These are phyloP conservation scores for Emergomyces pasteurianus DNA, from an alignment of 2,329 filamentous ascomycete species.

Conservation along the genomic window DNA sequence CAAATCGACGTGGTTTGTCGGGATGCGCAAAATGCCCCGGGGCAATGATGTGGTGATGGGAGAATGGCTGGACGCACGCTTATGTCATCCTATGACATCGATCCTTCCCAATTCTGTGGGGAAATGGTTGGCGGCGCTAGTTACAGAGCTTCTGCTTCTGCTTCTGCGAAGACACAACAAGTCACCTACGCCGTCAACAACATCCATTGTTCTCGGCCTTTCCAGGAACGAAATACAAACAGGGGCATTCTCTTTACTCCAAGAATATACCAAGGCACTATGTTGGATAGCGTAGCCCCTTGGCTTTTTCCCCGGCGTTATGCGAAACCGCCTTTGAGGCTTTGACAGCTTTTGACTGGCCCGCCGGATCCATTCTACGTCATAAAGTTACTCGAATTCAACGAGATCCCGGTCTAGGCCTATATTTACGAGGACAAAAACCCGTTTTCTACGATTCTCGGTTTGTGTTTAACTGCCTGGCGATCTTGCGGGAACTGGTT, in stretches of 20 bases:
- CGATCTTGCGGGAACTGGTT: not conserved
- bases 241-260: not conserved
- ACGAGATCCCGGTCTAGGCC: not conserved
- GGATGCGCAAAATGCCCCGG: not conserved
- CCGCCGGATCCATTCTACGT: not conserved
- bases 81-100: slow-evolving; percentile 1
- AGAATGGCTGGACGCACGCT: not conserved
- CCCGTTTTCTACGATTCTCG: not conserved
- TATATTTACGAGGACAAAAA: not conserved
- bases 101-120: not conserved
- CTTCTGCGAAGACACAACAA: too few relatives aligned
- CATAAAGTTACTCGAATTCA: not conserved
- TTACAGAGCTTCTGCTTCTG: too few relatives aligned
- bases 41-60: not conserved
- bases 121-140: not conserved
- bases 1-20: not conserved
- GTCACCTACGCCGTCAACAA: too few relatives aligned
- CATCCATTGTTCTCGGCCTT: not conserved
- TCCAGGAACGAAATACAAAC: not conserved
- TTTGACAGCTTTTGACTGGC: too few relatives aligned
- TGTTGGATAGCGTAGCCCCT: not conserved
- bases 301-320: not conserved
- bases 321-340: too few relatives aligned
- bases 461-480: not conserved
- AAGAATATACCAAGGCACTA: not conserved